Conservation (phyloP, 495 filamentous ascomycete genomes). For the Penicillium verhagenii region DNA sequence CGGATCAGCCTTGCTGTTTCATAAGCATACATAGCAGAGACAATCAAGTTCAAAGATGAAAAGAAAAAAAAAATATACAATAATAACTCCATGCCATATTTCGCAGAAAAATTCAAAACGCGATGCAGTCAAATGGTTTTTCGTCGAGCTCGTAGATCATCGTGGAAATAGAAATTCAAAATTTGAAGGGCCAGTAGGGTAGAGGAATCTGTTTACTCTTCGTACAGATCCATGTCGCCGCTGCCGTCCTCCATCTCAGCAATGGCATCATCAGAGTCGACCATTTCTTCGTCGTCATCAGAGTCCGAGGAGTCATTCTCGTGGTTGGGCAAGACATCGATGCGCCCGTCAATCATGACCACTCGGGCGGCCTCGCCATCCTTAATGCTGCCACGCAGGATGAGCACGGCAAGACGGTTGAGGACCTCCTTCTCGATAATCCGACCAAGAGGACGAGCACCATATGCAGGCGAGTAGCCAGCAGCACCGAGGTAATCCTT, state of each 20-base stretch:
- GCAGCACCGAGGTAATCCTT: slow-evolving; percentile 86
- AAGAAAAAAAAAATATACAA: too few relatives aligned
- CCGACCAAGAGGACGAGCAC: slow-evolving; percentile 80
- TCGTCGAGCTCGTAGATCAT: not conserved
- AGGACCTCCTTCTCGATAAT: slow-evolving; percentile 96
- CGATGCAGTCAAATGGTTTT: not conserved
- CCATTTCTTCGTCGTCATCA: slow-evolving; percentile 66
- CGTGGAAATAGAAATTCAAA: not conserved
- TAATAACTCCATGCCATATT: not conserved
- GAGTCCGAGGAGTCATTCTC: slow-evolving; percentile 49
- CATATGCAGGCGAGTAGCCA: slow-evolving; percentile 92
- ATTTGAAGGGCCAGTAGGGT: not conserved
- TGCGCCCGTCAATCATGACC: slow-evolving; percentile 70
- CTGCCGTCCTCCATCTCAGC: slow-evolving; percentile 61
- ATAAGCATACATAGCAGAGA: too few relatives aligned
- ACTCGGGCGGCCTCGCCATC: slow-evolving; percentile 84
- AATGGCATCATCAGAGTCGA: slow-evolving; percentile 66
- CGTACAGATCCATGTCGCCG: slow-evolving; percentile 76
- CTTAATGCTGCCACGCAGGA: slow-evolving; percentile 76
- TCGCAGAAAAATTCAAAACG: not conserved
- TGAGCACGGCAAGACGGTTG: slow-evolving; percentile 85
- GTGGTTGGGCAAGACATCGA: slow-evolving; percentile 83
- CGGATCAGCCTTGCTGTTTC: not conserved
- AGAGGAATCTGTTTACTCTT: slow-evolving; percentile 46
- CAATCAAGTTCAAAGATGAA: too few relatives aligned